Conservation (phyloP, 805 yeast species). For the Starmerella khaoyaiensis region DNA sequence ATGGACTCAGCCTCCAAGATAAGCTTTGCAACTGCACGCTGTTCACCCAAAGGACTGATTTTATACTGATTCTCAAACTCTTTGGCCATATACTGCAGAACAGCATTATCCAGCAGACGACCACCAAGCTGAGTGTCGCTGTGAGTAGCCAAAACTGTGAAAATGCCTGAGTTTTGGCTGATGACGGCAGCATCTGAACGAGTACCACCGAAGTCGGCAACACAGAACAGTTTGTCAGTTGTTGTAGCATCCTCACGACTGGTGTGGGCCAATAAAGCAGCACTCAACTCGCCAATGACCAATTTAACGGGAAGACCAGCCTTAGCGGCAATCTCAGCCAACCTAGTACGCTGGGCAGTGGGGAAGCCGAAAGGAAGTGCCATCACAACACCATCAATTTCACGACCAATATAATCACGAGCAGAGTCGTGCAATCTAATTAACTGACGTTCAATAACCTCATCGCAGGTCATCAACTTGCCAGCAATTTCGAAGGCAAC, state of each 20-base stretch:
- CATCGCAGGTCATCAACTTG: slow-evolving; percentile 48
- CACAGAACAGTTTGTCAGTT: slow-evolving; percentile 65
- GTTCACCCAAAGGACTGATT: slow-evolving; percentile 64
- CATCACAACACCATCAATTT: slow-evolving; percentile 69
- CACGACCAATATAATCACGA: slow-evolving; percentile 75
- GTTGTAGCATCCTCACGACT: slow-evolving; percentile 32
- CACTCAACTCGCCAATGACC: slow-evolving; percentile 80
- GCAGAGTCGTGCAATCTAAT: slow-evolving; percentile 75
- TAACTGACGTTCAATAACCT: slow-evolving; percentile 74
- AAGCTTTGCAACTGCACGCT: slow-evolving; percentile 80
- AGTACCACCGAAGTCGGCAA: slow-evolving; percentile 93
- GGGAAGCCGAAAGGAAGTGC: slow-evolving; percentile 84
- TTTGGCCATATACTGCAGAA: slow-evolving; percentile 74
- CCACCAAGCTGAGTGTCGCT: slow-evolving; percentile 83
- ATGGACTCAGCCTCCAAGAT: slow-evolving; percentile 68
- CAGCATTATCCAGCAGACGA: slow-evolving; percentile 63
- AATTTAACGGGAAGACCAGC: slow-evolving; percentile 76
- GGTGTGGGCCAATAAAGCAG: slow-evolving; percentile 77
- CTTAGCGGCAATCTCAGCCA: slow-evolving; percentile 46
- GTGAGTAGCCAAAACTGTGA: slow-evolving; percentile 74
- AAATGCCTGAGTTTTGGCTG: slow-evolving; percentile 85
- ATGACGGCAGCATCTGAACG: slow-evolving; percentile 92
- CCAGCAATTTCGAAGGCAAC: slow-evolving; percentile 45
- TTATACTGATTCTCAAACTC: slow-evolving; percentile 86
- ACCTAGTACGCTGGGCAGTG: slow-evolving; percentile 53